Evolutionary conservation across 768 basidiomycete genomes (phyloP), one percentile per base, ranked within the genome.

Genomic region (Pilatotrama ljubarskyi): DNA sequence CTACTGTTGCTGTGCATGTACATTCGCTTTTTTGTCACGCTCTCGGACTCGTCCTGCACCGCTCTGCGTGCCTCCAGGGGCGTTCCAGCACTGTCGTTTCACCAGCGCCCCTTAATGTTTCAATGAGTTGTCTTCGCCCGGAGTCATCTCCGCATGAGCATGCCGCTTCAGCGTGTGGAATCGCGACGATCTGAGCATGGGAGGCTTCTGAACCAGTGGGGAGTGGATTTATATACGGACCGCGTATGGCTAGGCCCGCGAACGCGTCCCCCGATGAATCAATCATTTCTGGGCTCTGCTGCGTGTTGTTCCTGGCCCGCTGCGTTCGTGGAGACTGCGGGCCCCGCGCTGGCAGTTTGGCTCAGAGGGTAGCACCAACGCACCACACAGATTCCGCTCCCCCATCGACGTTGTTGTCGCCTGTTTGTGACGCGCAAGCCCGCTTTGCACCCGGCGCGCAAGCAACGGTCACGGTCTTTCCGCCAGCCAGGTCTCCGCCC

Each of bases 341-440:
- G 26, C 32, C 46, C 37, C n/a, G 43, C 22, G 54, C 35, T 55
- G 54, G 44, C 43, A 46, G 54, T 3, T 22, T 10, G 2, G 36
- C 29, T 15, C 20, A 37, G n/a, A 13, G 36, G 24, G 38, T 38
- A 40, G 37, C 37, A 40, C 38, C 24, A 32, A 10, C 29, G 29
- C 29, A 32, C 11, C n/a, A 36, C 15, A 46, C 53, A 41, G 36
- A 44, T 13, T 25, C 25, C 26, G 42, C 29, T 46, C 41, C 35
- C 18, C 46, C 42, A 18, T 26, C 32, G 51, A 42, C 51, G 44
- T 25, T 53, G 46, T 59, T 59, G 36, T 52, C 35, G 37, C 7
- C 26, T 61, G 49, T 61, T 60, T 61, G 59, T 42, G 59, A 60
- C 59, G 44, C 40, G 49, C 50, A 36, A 32, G 26, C 44, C 43